Evolutionary conservation across 1,284 basidiomycete species (phyloP).

Genomic region (Ceratobasidium sp.): DNA sequence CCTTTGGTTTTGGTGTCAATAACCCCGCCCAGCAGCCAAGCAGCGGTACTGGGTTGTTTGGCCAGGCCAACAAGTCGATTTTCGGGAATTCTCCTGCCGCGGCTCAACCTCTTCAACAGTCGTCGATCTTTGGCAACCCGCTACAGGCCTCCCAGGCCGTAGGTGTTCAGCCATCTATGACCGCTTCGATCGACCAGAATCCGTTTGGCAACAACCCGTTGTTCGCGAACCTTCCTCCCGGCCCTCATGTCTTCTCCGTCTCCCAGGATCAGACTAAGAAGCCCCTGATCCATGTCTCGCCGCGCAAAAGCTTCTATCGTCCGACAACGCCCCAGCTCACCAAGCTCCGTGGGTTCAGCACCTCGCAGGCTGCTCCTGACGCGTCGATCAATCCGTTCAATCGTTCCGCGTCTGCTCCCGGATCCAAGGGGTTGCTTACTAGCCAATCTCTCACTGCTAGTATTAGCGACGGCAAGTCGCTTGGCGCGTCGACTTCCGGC

Average conservation of each 20-base stretch:
- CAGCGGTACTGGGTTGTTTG: constrained; percentile 64
- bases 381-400: constrained; percentile 45
- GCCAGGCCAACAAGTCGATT: constrained; percentile 55
- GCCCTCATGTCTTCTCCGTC: constrained; percentile 50
- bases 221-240: constrained; percentile 57
- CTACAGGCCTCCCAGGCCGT: constrained; percentile 51
- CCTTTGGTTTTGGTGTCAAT: constrained; percentile 16
- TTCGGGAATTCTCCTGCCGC: constrained; percentile 52
- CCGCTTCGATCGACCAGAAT: constrained; percentile 86
- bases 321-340: constrained; percentile 55
- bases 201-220: constrained; percentile 86
- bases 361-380: constrained; percentile 54
- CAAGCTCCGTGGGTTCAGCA: constrained; percentile 62
- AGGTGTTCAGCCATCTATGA: constrained; percentile 65
- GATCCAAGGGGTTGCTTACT: constrained; percentile 11
- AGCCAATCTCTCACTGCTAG: constrained; percentile 53
- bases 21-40: constrained; percentile 57
- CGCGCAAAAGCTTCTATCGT: constrained; percentile 59
- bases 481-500: constrained; percentile 63
- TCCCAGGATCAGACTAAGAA: constrained; percentile 59
- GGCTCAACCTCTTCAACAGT: constrained; percentile 54
- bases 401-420: constrained; percentile 36
- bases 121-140: constrained; percentile 54
- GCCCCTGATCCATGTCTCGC: constrained; percentile 60
- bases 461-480: constrained; percentile 64